These are phyloP conservation scores for Barnettozyma wickerhamii DNA, from an alignment of 805 yeast genomes.

Conservation along the genomic window DNA sequence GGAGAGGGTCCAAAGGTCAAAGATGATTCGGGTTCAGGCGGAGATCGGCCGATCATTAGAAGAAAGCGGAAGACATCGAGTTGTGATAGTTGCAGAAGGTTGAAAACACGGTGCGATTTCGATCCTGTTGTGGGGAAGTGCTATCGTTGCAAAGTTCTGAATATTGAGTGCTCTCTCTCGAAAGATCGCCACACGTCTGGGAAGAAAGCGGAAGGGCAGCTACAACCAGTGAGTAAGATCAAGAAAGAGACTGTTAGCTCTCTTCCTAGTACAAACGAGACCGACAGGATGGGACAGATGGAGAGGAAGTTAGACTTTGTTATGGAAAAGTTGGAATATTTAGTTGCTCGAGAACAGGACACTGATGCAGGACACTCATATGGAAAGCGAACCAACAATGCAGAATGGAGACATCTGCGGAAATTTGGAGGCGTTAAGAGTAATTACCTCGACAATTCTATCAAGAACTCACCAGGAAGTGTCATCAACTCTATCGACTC, in stretches of 20 bases:
- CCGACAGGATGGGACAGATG: constrained; percentile 8
- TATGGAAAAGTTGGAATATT: constrained; percentile 22
- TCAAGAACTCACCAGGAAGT: constrained; percentile 32
- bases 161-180: constrained; percentile 47
- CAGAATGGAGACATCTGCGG: constrained; percentile 12
- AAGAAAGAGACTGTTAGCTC: too few relatives aligned
- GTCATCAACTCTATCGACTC: constrained; percentile 35
- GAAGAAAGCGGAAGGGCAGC: too few relatives aligned
- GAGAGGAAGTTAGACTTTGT: constrained; percentile 22
- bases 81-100: constrained; percentile 49
- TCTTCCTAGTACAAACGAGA: too few relatives aligned
- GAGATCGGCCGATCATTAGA: constrained; percentile 16
- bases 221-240: too few relatives aligned
- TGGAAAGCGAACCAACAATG: too few relatives aligned
- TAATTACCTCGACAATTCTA: constrained; percentile 24
- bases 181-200: too few relatives aligned
- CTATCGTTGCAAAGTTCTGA: constrained; percentile 46
- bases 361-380: too few relatives aligned
- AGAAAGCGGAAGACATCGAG: constrained; percentile 38
- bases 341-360: too few relatives aligned
- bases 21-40: not conserved
- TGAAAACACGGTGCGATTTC: constrained; percentile 56
- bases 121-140: constrained; percentile 41
- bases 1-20: too few relatives aligned
- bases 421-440: constrained; percentile 15